A percentile compares a stretch with the other conserved stretches of the same genome.
Evolutionary conservation across 352 stramenopile genomes (phyloP).

Genomic region (Globisporangium rhizosaccharum): DNA sequence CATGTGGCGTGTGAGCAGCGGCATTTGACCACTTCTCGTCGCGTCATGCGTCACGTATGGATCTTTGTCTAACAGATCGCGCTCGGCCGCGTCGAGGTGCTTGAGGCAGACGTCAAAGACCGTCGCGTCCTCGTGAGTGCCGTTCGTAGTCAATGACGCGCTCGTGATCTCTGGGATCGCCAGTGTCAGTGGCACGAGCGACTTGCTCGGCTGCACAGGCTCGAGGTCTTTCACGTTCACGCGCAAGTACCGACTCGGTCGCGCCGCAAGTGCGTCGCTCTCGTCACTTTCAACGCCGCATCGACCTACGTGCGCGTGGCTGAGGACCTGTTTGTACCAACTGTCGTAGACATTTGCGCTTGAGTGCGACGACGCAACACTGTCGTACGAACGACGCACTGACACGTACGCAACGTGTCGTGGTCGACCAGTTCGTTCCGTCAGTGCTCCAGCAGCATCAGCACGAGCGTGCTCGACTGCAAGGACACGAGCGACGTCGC

Average conservation of each 20-base stretch:
- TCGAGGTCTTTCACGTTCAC: conserved; percentile 14
- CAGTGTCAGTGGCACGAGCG: neutral
- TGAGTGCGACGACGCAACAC: neutral
- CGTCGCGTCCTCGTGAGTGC: neutral
- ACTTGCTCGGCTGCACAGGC: conserved; percentile 1
- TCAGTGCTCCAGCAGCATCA: too few relatives aligned
- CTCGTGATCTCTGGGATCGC: neutral
- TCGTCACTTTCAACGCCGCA: neutral
- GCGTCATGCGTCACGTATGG: neutral
- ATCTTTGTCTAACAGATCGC: too few relatives aligned
- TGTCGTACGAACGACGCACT: neutral
- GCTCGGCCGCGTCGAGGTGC: neutral
- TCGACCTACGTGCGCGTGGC: neutral
- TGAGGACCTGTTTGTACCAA: conserved; percentile 4
- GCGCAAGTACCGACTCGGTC: conserved; percentile 6
- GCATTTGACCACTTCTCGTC: neutral
- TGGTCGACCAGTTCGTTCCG: neutral
- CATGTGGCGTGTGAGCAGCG: neutral
- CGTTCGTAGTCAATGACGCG: neutral
- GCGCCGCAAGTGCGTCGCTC: neutral
- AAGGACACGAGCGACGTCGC: conserved; percentile 16
- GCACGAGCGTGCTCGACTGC: neutral
- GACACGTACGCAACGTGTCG: conserved; percentile 3
- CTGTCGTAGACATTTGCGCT: neutral
- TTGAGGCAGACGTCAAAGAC: neutral